A percentile compares a stretch with the other conserved stretches of the same genome.
Evolutionary conservation across 176 grass and related monocot species (phyloP).

Genomic region (Elymus sibiricus): DNA sequence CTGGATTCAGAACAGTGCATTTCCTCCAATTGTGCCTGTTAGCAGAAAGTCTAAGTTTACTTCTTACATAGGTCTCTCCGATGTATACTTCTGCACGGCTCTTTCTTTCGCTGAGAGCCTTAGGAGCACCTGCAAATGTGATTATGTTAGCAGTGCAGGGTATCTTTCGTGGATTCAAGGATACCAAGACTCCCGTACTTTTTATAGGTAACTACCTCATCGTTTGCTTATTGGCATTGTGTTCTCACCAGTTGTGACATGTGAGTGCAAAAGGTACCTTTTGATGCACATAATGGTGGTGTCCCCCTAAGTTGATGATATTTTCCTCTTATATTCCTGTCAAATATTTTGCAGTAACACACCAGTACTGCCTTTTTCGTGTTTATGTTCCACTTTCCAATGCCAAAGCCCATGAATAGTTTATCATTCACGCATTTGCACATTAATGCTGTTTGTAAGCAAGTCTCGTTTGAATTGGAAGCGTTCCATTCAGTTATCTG

Average conservation of each 20-base stretch:
- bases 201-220: conserved; percentile 60
- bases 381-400: not conserved
- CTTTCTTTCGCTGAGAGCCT: conserved; percentile 80
- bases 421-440: conserved; percentile 8
- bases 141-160: conserved; percentile 86
- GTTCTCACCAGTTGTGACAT: not conserved
- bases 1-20: not conserved
- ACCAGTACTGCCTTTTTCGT: not conserved
- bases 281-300: not conserved
- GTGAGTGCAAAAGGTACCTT: not conserved
- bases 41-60: conserved; percentile 12
- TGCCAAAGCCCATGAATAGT: not conserved
- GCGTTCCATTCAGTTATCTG: not conserved
- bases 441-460: not conserved
- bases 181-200: conserved; percentile 85
- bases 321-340: not conserved
- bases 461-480: conserved; percentile 17
- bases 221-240: conserved; percentile 10
- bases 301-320: not conserved
- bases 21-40: not conserved
- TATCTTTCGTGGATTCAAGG: conserved; percentile 91
- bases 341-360: not conserved
- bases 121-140: conserved; percentile 89
- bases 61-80: conserved; percentile 58
- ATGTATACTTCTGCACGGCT: conserved; percentile 63